Conservation (phyloP, 1,139 yeast genomes). For the Scheffersomyces quercinus region DNA sequence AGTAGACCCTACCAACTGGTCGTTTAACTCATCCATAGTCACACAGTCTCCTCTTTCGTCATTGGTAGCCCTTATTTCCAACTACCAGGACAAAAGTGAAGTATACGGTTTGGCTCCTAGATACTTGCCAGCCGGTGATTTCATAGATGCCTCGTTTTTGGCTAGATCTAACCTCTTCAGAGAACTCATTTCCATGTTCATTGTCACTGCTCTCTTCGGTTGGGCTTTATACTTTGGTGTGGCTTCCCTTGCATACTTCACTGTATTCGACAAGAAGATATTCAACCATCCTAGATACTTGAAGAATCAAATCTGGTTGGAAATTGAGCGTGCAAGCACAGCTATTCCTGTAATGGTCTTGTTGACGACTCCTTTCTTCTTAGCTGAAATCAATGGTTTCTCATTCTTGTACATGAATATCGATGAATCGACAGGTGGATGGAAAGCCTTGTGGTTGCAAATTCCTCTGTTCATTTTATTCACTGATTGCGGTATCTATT, state of each 20-base stretch:
- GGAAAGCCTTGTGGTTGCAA: conserved; percentile 64
- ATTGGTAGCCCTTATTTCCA: conserved; percentile 19
- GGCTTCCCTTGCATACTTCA: conserved; percentile 72
- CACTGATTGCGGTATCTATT: conserved; percentile 90
- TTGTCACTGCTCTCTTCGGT: conserved; percentile 81
- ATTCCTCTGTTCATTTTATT: conserved; percentile 80
- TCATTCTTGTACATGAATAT: conserved; percentile 73
- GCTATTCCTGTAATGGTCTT: conserved; percentile 89
- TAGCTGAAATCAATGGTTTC: conserved; percentile 79
- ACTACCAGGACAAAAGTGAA: conserved; percentile 34
- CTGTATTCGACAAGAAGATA: conserved; percentile 82
- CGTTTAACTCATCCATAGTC: conserved; percentile 1
- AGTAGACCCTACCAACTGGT: conserved; percentile 3
- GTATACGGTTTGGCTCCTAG: conserved; percentile 40
- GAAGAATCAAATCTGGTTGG: conserved; percentile 87
- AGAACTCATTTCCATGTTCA: conserved; percentile 65
- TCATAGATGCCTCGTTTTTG: conserved; percentile 61
- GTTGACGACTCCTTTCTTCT: conserved; percentile 86
- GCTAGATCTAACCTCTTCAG: conserved; percentile 73
- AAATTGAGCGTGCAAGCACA: conserved; percentile 71
- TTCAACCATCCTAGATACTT: conserved; percentile 95
- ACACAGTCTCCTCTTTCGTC: conserved; percentile 16
- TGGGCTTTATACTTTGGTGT: conserved; percentile 75
- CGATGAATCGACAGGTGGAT: conserved; percentile 66
- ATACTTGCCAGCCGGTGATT: conserved; percentile 46